Evolutionary conservation across 1,284 basidiomycete genomes (phyloP).

Genomic region (Rhodotorula sp.): DNA sequence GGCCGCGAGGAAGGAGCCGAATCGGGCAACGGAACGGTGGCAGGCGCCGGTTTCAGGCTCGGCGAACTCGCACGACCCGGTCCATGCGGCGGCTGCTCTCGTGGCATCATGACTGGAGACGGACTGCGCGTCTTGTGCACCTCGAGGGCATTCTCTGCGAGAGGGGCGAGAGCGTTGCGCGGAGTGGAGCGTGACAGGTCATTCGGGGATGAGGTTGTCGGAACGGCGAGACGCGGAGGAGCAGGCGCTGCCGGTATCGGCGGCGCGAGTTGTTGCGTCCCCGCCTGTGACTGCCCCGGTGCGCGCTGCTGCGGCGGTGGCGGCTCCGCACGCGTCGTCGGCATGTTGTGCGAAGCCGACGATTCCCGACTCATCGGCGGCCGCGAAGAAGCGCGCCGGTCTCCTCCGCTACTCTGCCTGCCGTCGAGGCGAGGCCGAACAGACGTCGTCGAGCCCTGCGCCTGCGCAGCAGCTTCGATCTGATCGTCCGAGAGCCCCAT

Average conservation of each 20-base stretch:
- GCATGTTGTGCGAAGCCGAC: not conserved
- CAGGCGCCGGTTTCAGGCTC: not conserved
- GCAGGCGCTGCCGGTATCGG: not conserved
- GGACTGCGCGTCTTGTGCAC: too few species aligned
- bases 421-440: not conserved
- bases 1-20: not conserved
- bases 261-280: not conserved
- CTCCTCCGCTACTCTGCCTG: not conserved
- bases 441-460: not conserved
- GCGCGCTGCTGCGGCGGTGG: not conserved
- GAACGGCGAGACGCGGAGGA: not conserved
- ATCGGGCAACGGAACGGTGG: not conserved
- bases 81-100: too few species aligned
- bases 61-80: too few species aligned
- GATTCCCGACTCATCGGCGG: not conserved
- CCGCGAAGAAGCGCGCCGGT: not conserved
- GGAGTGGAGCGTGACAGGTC: not conserved
- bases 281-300: too few species aligned
- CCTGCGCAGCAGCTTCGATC: constrained; percentile 11
- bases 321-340: not conserved
- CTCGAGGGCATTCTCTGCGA: constrained; percentile 1
- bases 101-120: too few species aligned
- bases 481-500: constrained; percentile 18
- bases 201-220: not conserved
- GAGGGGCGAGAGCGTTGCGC: not conserved